Base-by-base conservation (phyloP, 768 basidiomycete genomes). In the Lactifluus rugatus region DNA sequence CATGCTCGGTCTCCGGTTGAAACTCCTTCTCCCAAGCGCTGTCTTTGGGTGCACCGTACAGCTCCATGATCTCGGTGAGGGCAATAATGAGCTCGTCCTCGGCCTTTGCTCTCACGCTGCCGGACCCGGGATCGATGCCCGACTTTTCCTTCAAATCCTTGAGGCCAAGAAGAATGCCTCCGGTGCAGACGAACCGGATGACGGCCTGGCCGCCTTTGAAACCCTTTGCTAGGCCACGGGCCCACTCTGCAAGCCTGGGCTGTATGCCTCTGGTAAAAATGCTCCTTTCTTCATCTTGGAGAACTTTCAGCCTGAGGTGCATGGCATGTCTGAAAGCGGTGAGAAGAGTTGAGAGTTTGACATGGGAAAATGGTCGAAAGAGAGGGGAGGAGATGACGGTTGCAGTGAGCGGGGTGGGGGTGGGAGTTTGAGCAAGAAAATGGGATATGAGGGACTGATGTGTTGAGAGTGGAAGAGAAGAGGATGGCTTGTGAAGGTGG, bases 1-100 rank as follows among this genome's bases (percentile, higher is more conserved):
- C 73, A 65, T 71, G 76, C 62, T 78, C 75, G 6, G 75, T 72
- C 17, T 73, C 72, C n/a, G 79, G 77, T 56, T 76, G 76, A 66
- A 88, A 89, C 64, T 89, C 86, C 52, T 74, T 78, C 66, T 84
- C 81, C 87, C 87, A 89, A 16, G 73, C 74, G 48, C 68, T 69
- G 5, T 73, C 70, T 7, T 66, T 56, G 5, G 57, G 54, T 23
- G 52, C 62, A 11, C 56, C 64, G 60, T 84, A 82, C 11, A 77
- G 70, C 63, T 89, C 87, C 68, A 89, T 79, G 23, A 85, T 78
- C 66, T 89, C 87, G 8, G 89, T 87, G 26, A 89, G 73, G 3
- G 85, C 80, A 26, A 91, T 73, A 31, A 89, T 73, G 25, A 81
- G 67, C 64, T 87, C 84, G 54, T 85, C 79, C 68, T 90, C 84